Percentiles rank a stretch among this genome's conserved stretches.
These are phyloP conservation scores for Salvia sclarea DNA, from an alignment of 305 asterid species.

Conservation along the genomic window DNA sequence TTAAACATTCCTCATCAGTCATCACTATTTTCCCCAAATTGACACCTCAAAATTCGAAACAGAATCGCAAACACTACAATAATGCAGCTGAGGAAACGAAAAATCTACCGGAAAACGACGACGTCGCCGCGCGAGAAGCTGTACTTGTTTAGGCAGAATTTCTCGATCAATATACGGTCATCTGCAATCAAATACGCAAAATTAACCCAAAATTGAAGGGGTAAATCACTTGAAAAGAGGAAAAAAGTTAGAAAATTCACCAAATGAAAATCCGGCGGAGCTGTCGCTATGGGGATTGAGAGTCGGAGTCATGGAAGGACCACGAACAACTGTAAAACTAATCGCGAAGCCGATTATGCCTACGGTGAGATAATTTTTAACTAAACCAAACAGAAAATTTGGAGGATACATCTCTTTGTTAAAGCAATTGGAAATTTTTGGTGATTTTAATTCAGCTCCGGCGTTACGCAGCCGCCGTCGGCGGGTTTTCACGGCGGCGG, in stretches of 20 bases:
- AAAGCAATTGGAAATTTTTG: background rate
- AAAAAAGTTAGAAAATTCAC: constrained; percentile 33
- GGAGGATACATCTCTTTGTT: constrained; percentile 41
- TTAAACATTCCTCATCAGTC: constrained; percentile 22
- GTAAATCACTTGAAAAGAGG: background rate
- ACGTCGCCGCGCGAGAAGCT: constrained; percentile 74
- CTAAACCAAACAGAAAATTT: constrained; percentile 46
- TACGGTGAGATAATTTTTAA: constrained; percentile 51
- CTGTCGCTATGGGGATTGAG: constrained; percentile 49
- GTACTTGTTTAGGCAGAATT: constrained; percentile 68
- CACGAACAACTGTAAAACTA: constrained; percentile 65
- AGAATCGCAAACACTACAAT: constrained; percentile 7
- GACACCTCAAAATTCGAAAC: background rate
- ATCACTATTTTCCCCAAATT: background rate
- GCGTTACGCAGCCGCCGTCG: constrained; percentile 18
- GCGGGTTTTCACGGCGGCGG: constrained; percentile 26
- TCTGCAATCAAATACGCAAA: constrained; percentile 46
- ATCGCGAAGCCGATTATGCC: constrained; percentile 64
- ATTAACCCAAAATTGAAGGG: background rate
- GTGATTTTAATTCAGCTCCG: background rate
- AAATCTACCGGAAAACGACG: constrained; percentile 66
- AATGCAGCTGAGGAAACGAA: constrained; percentile 2
- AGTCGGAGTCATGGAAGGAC: constrained; percentile 84
- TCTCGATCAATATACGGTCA: constrained; percentile 72
- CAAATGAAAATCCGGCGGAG: constrained; percentile 41